Evolutionary conservation across 1,139 yeast species (phyloP), one percentile per base, ranked within the genome.

Genomic region (Hyphopichia fennica): DNA sequence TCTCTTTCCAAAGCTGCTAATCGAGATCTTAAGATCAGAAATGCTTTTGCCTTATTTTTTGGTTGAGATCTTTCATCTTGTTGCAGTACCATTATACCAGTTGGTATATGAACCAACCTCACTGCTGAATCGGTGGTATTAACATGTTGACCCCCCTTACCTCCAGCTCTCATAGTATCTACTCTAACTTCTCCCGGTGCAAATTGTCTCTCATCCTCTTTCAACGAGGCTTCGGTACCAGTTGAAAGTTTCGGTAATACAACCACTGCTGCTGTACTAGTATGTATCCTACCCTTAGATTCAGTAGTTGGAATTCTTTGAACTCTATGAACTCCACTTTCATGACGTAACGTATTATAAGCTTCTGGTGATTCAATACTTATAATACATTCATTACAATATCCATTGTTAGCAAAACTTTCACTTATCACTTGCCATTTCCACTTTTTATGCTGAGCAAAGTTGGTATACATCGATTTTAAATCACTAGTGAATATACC

Each of bases 131-230:
- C 99, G 0, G 99, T 93, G 16, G 97, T 93, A 59, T 95, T 93
- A 38, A 93, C 99, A 60, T 95, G 99, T 65, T 93, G 99, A 0
- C 99, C 99, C 42, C 99, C 99, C 50, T 95, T 87, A 3, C 99
- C 99, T 41, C 96, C 83, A 0, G 99, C 89, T 54, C 99, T 74
- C 97, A 91, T 95, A 13, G 95, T 89, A 62, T 95, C 99, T 4
- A 93, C 81, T 47, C 96, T 75, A 14, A 93, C 84, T 56, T 93
- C 99, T 3, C 88, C 96, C 0, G 95, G 89, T 15, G 81, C 83
- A 63, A 93, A 89, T 46, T 79, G 79, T 37, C 93, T 67, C 54
- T 87, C 95, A 46, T 84, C 87, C n/a, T 63, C 68, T 23, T 59
- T 61, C 15, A 84, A 76, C 29, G 83, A 81, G 13, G 65, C 53